These are phyloP conservation scores for Barnettozyma populi DNA, from an alignment of 805 yeast genomes.

Conservation along the genomic window DNA sequence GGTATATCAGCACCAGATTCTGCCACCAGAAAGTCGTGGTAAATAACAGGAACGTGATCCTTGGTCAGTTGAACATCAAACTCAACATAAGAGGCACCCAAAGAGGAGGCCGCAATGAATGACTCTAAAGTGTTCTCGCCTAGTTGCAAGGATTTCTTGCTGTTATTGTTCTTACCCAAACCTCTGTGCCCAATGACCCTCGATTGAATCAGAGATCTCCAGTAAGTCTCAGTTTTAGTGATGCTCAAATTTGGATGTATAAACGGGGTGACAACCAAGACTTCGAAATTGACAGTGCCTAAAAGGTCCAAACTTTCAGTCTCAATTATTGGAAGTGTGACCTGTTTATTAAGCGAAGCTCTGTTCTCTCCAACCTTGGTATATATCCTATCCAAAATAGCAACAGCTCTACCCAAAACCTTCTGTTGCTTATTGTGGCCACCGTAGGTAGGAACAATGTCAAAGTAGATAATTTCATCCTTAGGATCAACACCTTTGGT, in stretches of 20 bases:
- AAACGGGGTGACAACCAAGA: slow-evolving; percentile 67
- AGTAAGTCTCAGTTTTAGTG: slow-evolving; percentile 70
- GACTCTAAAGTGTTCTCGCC: slow-evolving; percentile 96
- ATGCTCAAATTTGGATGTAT: slow-evolving; percentile 60
- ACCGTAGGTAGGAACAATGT: slow-evolving; percentile 84
- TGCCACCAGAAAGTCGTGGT: slow-evolving; percentile 91
- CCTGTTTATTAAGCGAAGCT: slow-evolving; percentile 57
- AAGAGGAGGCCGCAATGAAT: slow-evolving; percentile 90
- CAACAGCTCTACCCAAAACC: slow-evolving; percentile 80
- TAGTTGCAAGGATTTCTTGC: slow-evolving; percentile 73
- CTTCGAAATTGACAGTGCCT: slow-evolving; percentile 75
- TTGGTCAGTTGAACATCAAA: slow-evolving; percentile 94
- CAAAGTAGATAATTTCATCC: slow-evolving; percentile 65
- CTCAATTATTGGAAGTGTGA: slow-evolving; percentile 75
- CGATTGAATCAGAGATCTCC: slow-evolving; percentile 85
- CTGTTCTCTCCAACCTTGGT: slow-evolving; percentile 64
- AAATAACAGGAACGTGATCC: slow-evolving; percentile 86
- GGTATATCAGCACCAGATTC: slow-evolving; percentile 96
- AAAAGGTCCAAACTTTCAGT: slow-evolving; percentile 64
- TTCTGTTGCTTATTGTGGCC: slow-evolving; percentile 32
- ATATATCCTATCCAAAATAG: slow-evolving; percentile 53
- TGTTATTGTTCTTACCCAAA: slow-evolving; percentile 76
- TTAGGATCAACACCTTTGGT: slow-evolving; percentile 43
- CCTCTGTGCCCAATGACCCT: slow-evolving; percentile 96
- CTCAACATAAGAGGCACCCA: slow-evolving; percentile 95